Evolutionary conservation across 345 rosid species (phyloP), one percentile per base, ranked within the genome.

Genomic region (Eucalyptus viminalis): DNA sequence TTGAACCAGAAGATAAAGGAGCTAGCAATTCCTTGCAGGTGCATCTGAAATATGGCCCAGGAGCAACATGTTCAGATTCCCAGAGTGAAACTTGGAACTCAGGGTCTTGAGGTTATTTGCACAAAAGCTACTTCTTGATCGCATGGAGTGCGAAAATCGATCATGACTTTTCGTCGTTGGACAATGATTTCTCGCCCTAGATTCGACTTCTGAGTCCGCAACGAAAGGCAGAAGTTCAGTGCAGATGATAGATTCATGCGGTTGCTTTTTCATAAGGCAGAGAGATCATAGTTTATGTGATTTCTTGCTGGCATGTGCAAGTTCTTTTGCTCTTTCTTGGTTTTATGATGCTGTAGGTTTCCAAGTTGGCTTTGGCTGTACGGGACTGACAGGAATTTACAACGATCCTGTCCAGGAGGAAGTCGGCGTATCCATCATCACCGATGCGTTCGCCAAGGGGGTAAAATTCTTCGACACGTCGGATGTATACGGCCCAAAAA

Each of bases 381-480:
- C 87, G 90, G 86, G 88, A 45, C 90, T 76, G 8, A 50, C 65
- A 13, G 86, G 88, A 7, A 11, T 34, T 14, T 89, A 89, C 86
- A 89, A 50, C 34, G 86, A 62, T 29, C 88, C 90, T 40, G 49
- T 89, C 31, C 45, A 80, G 5, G 90, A 89, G 17, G 76, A 86
- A 15, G 88, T 19, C 43, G 88, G 88, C 67, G 21, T 86, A 49
- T 89, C 90, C 2, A 51, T 89, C 49, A 87, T 89, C 67, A 86
- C 43, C 16, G 11, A 89, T 31, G 88, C 88, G 2, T 89, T 65
- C 86, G 34, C 40, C 21, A 72, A 29, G 22, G 88, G 90, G 45
- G 53, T 89, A n/a, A 89, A 88, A 17, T 89, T 89, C 88, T 89
- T 89, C 50, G 90, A 89, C 40, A 86, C 86, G 5, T 60, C 88